phyloP scores from a whole-genome alignment of 83 land plant species.

The Thuja plicata region DNA sequence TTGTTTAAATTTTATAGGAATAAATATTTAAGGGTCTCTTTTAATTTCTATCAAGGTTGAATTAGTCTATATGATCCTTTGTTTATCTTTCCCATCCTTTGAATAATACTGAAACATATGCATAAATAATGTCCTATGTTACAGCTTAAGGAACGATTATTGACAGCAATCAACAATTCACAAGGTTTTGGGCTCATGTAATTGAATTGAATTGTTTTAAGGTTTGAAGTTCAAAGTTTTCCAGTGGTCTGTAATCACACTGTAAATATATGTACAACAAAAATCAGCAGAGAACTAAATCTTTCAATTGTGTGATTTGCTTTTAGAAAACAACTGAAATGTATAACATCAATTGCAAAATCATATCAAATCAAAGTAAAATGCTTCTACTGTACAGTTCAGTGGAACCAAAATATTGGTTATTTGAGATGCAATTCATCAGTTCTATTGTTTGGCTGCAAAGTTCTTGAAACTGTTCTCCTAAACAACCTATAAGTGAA shows the following conservation, averaged over 20 bases:
- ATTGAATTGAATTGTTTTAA: not conserved
- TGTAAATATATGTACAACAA: not conserved
- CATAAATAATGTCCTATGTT: slow-evolving; percentile 17
- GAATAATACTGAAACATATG: not conserved
- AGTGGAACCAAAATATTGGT: not conserved
- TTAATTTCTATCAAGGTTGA: not conserved
- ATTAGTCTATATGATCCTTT: not conserved
- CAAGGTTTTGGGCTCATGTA: slow-evolving; percentile 38
- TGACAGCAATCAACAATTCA: slow-evolving; percentile 31
- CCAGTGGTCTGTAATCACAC: not conserved
- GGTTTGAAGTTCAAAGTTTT: not conserved
- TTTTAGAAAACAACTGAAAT: not conserved
- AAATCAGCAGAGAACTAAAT: not conserved
- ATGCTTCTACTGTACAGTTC: not conserved
- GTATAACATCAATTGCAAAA: not conserved
- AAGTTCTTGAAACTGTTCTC: not conserved
- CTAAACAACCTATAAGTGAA: not conserved
- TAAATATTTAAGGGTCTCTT: not conserved
- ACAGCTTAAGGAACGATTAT: slow-evolving; percentile 26
- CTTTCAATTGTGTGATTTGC: not conserved
- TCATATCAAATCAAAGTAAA: not conserved
- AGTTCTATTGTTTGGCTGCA: not conserved
- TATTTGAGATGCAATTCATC: not conserved
- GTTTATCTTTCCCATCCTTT: not conserved
- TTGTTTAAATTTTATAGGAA: not conserved